Conservation (phyloP, 2,329 filamentous ascomycete genomes). For the Plenodomus lindquistii region DNA sequence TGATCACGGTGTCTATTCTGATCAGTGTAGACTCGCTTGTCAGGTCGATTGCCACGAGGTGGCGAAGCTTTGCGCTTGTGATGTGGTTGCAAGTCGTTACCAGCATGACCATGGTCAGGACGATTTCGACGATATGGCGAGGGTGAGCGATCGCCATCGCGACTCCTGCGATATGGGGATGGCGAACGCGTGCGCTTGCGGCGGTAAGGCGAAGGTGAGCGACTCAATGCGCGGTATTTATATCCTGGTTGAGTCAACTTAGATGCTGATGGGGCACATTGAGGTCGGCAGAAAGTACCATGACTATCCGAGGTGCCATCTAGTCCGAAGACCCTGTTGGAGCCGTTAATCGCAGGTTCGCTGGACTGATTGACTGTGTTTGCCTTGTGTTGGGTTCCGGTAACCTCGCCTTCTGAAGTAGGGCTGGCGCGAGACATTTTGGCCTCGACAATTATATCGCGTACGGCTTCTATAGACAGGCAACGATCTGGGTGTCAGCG, state of each 20-base stretch:
- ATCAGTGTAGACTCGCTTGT: slow-evolving; percentile 61
- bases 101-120: slow-evolving; percentile 26
- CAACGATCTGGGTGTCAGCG: slow-evolving; percentile 32
- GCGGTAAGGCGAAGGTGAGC: slow-evolving; percentile 38
- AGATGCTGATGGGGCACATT: neutral
- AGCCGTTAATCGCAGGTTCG: slow-evolving; percentile 41
- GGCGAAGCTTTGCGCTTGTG: slow-evolving; percentile 49
- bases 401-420: slow-evolving; percentile 36
- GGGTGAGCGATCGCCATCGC: slow-evolving; percentile 28
- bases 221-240: slow-evolving; percentile 28
- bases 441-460: slow-evolving; percentile 9
- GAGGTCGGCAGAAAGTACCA: slow-evolving; percentile 9
- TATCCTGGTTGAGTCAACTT: slow-evolving; percentile 12
- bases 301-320: slow-evolving; percentile 32
- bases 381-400: slow-evolving; percentile 39
- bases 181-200: slow-evolving; percentile 29
- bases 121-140: slow-evolving; percentile 30
- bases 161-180: slow-evolving; percentile 33
- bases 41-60: slow-evolving; percentile 37
- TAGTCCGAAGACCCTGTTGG: slow-evolving; percentile 34
- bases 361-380: slow-evolving; percentile 33
- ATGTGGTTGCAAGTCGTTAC: slow-evolving; percentile 42
- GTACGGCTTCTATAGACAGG: slow-evolving; percentile 11
- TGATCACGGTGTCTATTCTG: slow-evolving; percentile 56
- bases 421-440: slow-evolving; percentile 34